Percentiles rank a stretch among this genome's conserved stretches.
These are phyloP conservation scores for Galerina sulciceps DNA, from an alignment of 768 basidiomycete species.

Conservation along the genomic window DNA sequence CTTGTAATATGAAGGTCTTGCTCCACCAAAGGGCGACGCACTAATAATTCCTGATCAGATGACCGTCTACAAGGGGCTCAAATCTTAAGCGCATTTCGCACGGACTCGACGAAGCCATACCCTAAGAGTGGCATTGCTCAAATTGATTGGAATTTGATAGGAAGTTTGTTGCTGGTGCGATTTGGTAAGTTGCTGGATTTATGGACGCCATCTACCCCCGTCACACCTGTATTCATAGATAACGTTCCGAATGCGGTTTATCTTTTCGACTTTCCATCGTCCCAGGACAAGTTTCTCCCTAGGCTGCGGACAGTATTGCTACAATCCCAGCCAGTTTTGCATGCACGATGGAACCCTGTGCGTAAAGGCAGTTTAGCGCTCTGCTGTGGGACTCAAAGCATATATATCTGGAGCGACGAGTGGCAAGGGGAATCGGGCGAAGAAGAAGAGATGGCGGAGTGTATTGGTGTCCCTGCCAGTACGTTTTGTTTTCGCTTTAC, in stretches of 20 bases:
- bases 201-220: slow-evolving; percentile 8
- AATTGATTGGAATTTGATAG: slow-evolving; percentile 82
- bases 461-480: slow-evolving; percentile 89
- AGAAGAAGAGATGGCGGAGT: slow-evolving; percentile 85
- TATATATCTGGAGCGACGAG: slow-evolving; percentile 86
- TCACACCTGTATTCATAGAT: slow-evolving; percentile 42
- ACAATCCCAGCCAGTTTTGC: slow-evolving; percentile 64
- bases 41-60: slow-evolving; percentile 42
- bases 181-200: slow-evolving; percentile 53
- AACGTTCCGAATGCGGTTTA: slow-evolving; percentile 65
- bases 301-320: slow-evolving; percentile 68
- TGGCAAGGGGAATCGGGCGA: slow-evolving; percentile 64
- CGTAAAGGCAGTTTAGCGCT: slow-evolving; percentile 71
- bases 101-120: slow-evolving; percentile 63
- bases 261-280: slow-evolving; percentile 73
- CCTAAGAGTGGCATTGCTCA: slow-evolving; percentile 73
- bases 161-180: slow-evolving; percentile 72
- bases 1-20: slow-evolving; percentile 56
- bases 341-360: slow-evolving; percentile 84
- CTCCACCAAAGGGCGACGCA: background rate
- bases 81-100: slow-evolving; percentile 49
- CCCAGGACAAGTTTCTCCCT: slow-evolving; percentile 61
- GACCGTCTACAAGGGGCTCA: slow-evolving; percentile 65
- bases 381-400: slow-evolving; percentile 67
- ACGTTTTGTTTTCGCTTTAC: slow-evolving; percentile 35